Evolutionary conservation across 352 stramenopile species (phyloP).

Genomic region (Phytophthora fragariaefolia): DNA sequence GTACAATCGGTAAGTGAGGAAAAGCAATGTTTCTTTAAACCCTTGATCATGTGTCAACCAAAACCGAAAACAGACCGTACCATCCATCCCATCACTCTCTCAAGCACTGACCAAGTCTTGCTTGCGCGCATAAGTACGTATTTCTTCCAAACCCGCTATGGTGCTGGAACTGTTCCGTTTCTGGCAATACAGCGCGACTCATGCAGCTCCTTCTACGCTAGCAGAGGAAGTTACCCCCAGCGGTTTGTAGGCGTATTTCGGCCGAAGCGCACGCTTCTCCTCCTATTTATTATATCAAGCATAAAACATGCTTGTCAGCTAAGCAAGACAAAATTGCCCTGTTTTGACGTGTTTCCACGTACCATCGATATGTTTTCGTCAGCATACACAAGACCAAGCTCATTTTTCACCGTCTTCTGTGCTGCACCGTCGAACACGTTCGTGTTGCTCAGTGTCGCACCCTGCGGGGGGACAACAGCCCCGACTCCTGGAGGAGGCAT

Average conservation of each 20-base stretch:
- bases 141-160: slow-evolving; percentile 2
- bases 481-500: slow-evolving; percentile 7
- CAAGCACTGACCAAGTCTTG: neutral
- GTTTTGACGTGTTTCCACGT: slow-evolving; percentile 6
- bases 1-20: slow-evolving; percentile 37
- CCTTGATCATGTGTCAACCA: slow-evolving; percentile 28
- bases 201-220: slow-evolving; percentile 20
- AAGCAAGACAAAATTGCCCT: neutral
- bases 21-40: slow-evolving; percentile 50
- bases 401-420: slow-evolving; percentile 41
- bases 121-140: slow-evolving; percentile 2
- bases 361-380: slow-evolving; percentile 72
- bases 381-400: slow-evolving; percentile 58
- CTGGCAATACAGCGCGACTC: slow-evolving; percentile 17
- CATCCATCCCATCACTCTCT: slow-evolving; percentile 21
- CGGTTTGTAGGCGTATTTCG: slow-evolving; percentile 78
- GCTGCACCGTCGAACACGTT: slow-evolving; percentile 41
- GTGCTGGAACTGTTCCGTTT: neutral
- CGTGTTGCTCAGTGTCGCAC: slow-evolving; percentile 30
- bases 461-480: neutral
- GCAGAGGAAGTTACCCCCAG: slow-evolving; percentile 15
- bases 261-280: slow-evolving; percentile 79
- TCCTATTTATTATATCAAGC: slow-evolving; percentile 44
- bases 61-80: slow-evolving; percentile 38
- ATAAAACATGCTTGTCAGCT: neutral